Evolutionary conservation across 192 early-diverging fungal species (phyloP).

Genomic region (Tieghemiomyces parasiticus): DNA sequence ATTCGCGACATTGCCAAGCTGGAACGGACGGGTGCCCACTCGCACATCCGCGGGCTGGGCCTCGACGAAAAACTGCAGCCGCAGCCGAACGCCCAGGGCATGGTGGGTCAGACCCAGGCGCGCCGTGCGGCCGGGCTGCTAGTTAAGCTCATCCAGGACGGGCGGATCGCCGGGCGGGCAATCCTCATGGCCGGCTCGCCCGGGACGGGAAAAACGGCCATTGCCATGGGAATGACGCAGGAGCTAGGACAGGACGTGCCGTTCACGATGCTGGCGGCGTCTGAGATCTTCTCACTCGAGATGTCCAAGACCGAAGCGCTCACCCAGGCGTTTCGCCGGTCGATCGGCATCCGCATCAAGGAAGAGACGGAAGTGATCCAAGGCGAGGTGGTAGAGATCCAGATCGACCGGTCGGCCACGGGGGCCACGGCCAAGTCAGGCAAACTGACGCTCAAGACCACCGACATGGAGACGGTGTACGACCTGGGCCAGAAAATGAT

Average conservation of each 20-base stretch:
- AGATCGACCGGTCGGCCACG: slow-evolving; percentile 85
- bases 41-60: slow-evolving; percentile 93
- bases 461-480: slow-evolving; percentile 99
- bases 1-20: slow-evolving; percentile 27
- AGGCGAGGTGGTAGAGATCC: slow-evolving; percentile 97
- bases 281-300: slow-evolving; percentile 96
- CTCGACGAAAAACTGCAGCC: slow-evolving; percentile 90
- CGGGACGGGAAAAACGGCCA: slow-evolving; percentile 97
- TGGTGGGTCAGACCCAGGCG: slow-evolving; percentile 94
- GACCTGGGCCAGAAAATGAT: slow-evolving; percentile 99
- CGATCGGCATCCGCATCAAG: slow-evolving; percentile 95
- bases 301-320: slow-evolving; percentile 98
- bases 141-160: slow-evolving; percentile 93
- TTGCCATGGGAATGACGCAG: slow-evolving; percentile 98
- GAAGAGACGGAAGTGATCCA: slow-evolving; percentile 98
- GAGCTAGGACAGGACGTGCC: slow-evolving; percentile 89
- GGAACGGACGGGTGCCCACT: slow-evolving; percentile 62
- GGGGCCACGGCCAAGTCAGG: slow-evolving; percentile 89
- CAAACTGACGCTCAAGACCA: slow-evolving; percentile 96
- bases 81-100: slow-evolving; percentile 73
- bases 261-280: slow-evolving; percentile 93
- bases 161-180: slow-evolving; percentile 92
- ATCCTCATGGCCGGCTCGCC: slow-evolving; percentile 98
- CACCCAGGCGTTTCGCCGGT: slow-evolving; percentile 93
- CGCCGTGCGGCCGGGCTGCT: slow-evolving; percentile 94